Percentiles rank a stretch among this genome's conserved stretches.
Evolutionary conservation across 306 rosid genomes (phyloP).

Genomic region (Ziziphus jujuba): DNA sequence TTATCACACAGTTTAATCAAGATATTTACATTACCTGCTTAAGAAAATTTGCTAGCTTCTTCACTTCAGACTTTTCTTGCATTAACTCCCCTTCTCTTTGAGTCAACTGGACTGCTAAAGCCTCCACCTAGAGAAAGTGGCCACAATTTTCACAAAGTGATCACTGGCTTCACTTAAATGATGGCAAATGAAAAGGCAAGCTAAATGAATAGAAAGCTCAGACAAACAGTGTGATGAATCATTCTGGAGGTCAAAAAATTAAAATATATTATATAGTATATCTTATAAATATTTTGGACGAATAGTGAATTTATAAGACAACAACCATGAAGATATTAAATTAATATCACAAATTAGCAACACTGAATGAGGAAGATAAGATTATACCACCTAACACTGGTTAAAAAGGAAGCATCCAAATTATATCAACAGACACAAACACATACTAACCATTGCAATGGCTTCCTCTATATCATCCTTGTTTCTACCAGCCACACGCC

Average conservation of each 20-base stretch:
- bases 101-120: conserved; percentile 88
- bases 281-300: not conserved
- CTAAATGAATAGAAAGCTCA: not conserved
- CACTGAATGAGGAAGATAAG: no score
- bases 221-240: not conserved
- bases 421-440: not conserved
- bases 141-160: conserved; percentile 4
- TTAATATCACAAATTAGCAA: no score
- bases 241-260: not conserved
- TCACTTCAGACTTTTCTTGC: conserved; percentile 96
- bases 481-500: conserved; percentile 79
- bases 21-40: conserved; percentile 67
- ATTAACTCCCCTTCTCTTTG: conserved; percentile 65
- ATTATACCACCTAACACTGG: not conserved
- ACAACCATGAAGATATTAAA: no score
- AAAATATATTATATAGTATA: not conserved
- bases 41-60: conserved; percentile 90
- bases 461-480: conserved; percentile 83
- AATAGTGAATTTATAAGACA: not conserved
- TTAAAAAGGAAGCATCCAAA: conserved; percentile 2
- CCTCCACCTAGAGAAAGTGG: conserved; percentile 51
- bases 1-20: not conserved
- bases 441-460: conserved; percentile 74
- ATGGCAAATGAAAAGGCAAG: conserved; percentile 7
- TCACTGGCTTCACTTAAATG: not conserved